A percentile compares a stretch with the other conserved stretches of the same genome.
Conservation (phyloP, 495 filamentous ascomycete species). For the Rostrohypoxylon terebratum region DNA sequence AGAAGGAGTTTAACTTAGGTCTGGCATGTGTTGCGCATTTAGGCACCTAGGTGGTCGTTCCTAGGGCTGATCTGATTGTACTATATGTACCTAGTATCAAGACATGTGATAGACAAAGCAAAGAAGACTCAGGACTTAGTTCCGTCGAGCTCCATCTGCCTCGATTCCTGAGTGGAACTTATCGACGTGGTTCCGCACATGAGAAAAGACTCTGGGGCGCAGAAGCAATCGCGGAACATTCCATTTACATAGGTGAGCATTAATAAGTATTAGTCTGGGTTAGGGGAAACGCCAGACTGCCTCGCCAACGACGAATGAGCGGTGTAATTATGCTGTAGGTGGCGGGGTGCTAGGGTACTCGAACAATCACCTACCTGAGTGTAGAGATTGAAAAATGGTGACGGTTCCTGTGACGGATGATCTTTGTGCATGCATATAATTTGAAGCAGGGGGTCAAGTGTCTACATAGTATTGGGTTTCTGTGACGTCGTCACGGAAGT, state of each 20-base stretch:
- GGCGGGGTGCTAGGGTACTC: neutral
- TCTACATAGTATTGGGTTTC: conserved; percentile 25
- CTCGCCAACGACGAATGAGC: conserved; percentile 2
- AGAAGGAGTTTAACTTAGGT: conserved; percentile 1
- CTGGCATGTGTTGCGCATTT: neutral
- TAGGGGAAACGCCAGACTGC: neutral
- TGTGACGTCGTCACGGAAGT: conserved; percentile 11
- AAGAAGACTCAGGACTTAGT: neutral
- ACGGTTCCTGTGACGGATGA: conserved; percentile 14
- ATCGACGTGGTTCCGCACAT: neutral
- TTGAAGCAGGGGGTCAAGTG: neutral
- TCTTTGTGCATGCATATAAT: neutral
- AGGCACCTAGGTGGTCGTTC: neutral
- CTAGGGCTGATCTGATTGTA: neutral
- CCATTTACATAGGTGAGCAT: conserved; percentile 7
- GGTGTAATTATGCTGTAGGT: conserved; percentile 11
- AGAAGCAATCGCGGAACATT: neutral
- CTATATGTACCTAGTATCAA: neutral
- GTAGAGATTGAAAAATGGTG: neutral
- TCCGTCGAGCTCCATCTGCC: neutral
- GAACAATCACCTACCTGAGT: neutral
- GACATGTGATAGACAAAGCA: conserved; percentile 16
- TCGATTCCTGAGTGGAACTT: neutral
- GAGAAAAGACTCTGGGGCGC: neutral
- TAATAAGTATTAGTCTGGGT: conserved; percentile 13